phyloP scores from a whole-genome alignment of 495 filamentous ascomycete species.

The Hyaloscypha finlandica region DNA sequence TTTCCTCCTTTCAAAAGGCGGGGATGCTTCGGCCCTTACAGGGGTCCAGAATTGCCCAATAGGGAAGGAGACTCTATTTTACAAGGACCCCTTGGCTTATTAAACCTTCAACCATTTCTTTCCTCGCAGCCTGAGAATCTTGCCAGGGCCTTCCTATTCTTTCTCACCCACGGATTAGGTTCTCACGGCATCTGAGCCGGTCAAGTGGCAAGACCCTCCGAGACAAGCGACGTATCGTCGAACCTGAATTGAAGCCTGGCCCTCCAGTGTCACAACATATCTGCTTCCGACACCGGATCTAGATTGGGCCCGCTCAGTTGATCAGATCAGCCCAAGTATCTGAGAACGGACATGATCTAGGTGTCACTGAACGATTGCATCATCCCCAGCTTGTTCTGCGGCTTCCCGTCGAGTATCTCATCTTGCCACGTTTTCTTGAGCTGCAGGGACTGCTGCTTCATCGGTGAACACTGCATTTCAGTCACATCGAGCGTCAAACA shows the following conservation, averaged over 20 bases:
- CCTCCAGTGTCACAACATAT: neutral
- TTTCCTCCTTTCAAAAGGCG: neutral
- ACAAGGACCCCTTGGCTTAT: neutral
- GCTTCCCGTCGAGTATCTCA: neutral
- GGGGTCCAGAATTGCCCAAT: neutral
- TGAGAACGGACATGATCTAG: neutral
- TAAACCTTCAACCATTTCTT: neutral
- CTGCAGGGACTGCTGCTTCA: neutral
- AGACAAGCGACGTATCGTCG: neutral
- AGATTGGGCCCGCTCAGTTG: neutral
- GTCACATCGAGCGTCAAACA: neutral
- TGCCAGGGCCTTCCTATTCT: neutral
- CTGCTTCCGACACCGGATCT: neutral
- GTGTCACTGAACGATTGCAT: neutral
- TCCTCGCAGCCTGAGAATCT: neutral
- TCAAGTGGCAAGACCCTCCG: neutral
- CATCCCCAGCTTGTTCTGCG: neutral
- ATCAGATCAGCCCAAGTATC: neutral
- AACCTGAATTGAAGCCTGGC: neutral
- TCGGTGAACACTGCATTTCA: neutral
- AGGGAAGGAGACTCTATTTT: neutral
- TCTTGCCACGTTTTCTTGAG: constrained; percentile 1
- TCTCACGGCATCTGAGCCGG: neutral
- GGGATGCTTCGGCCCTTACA: neutral
- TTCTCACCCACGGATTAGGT: neutral